Conservation (phyloP, 495 filamentous ascomycete species). For the Annulohypoxylon stygium region DNA sequence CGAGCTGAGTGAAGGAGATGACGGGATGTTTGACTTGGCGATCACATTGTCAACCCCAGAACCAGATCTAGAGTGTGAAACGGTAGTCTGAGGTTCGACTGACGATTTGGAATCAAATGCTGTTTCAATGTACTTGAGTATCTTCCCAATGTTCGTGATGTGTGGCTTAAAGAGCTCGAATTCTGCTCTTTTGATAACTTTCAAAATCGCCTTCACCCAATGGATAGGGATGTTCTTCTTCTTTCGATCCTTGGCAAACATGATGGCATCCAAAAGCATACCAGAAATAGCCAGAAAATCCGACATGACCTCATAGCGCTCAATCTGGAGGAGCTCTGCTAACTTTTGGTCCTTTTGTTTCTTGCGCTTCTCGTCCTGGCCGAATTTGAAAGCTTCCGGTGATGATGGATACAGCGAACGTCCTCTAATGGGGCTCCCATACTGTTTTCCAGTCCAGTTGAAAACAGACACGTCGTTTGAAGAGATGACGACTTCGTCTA, state of each 20-base stretch:
- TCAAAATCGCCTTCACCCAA: slow-evolving; percentile 50
- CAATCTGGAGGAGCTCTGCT: slow-evolving; percentile 41
- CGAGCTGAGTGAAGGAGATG: slow-evolving; percentile 19
- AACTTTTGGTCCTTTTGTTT: slow-evolving; percentile 48
- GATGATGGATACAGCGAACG: slow-evolving; percentile 56
- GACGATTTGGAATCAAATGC: slow-evolving; percentile 17
- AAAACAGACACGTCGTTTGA: slow-evolving; percentile 58
- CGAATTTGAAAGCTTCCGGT: slow-evolving; percentile 48
- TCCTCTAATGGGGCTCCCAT: slow-evolving; percentile 54
- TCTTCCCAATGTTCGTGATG: slow-evolving; percentile 50
- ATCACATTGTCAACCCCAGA: background rate
- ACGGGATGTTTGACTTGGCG: slow-evolving; percentile 4
- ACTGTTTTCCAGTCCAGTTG: slow-evolving; percentile 57
- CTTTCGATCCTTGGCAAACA: slow-evolving; percentile 49
- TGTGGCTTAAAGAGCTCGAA: slow-evolving; percentile 48
- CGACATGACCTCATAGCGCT: slow-evolving; percentile 47
- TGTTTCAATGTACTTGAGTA: slow-evolving; percentile 50
- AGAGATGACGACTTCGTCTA: slow-evolving; percentile 56
- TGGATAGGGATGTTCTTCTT: slow-evolving; percentile 49
- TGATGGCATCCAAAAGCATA: slow-evolving; percentile 50
- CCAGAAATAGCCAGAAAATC: slow-evolving; percentile 46
- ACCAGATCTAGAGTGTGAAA: background rate
- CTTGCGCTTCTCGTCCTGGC: slow-evolving; percentile 37
- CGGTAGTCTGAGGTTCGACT: background rate
- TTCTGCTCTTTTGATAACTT: slow-evolving; percentile 40